Evolutionary conservation across 805 yeast genomes (phyloP).

Genomic region (Candida hungchunana): DNA sequence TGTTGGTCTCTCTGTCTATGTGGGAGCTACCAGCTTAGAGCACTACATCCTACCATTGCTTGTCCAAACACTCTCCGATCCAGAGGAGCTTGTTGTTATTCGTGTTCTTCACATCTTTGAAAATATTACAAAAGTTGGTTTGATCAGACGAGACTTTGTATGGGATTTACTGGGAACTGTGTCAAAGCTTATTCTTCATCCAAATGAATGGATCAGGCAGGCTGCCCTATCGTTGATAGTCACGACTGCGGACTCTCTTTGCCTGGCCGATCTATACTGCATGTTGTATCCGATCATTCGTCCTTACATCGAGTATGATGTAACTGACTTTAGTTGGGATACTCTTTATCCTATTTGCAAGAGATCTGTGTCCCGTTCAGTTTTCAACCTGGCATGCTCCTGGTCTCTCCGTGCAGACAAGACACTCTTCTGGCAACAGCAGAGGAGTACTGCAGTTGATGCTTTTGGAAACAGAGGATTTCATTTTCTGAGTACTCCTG

Average conservation of each 20-base stretch:
- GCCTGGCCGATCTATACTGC: slow-evolving; percentile 79
- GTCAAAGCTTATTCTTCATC: slow-evolving; percentile 68
- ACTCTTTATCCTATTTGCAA: slow-evolving; percentile 63
- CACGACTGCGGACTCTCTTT: slow-evolving; percentile 55
- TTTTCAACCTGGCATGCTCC: slow-evolving; percentile 55
- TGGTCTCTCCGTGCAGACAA: slow-evolving; percentile 71
- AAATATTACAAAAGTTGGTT: slow-evolving; percentile 52
- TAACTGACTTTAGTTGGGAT: slow-evolving; percentile 62
- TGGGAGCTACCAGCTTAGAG: slow-evolving; percentile 79
- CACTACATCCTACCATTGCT: slow-evolving; percentile 84
- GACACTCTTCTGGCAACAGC: slow-evolving; percentile 77
- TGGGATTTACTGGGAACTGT: slow-evolving; percentile 53
- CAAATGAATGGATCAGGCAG: slow-evolving; percentile 81
- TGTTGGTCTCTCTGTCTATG: slow-evolving; percentile 68
- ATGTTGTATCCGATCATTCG: slow-evolving; percentile 76
- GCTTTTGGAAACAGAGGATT: slow-evolving; percentile 42
- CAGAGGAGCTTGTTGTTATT: slow-evolving; percentile 76
- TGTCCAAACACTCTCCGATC: slow-evolving; percentile 77
- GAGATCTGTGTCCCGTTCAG: slow-evolving; percentile 60
- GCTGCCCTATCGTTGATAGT: slow-evolving; percentile 58
- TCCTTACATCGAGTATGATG: slow-evolving; percentile 73
- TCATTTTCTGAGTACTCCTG: slow-evolving; percentile 29
- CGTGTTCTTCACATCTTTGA: slow-evolving; percentile 59
- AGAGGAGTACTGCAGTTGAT: slow-evolving; percentile 33
- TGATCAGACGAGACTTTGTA: slow-evolving; percentile 44